Conservation (phyloP, 208 protist genomes). For the Endotrypanum monterogeii region DNA sequence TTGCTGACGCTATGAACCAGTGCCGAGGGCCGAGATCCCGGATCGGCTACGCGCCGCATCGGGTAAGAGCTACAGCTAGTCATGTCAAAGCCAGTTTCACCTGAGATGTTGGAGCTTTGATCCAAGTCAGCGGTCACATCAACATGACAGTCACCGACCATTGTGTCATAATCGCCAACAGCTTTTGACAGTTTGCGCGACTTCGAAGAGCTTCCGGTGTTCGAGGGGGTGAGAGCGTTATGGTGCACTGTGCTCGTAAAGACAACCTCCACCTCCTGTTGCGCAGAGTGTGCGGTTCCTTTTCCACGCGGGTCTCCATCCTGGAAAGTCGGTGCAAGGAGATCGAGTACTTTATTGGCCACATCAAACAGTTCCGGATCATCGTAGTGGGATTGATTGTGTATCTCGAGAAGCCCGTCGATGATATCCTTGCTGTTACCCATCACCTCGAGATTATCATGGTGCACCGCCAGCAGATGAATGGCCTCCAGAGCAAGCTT, state of each 20-base stretch:
- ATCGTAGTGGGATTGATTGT: constrained; percentile 76
- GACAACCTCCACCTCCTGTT: constrained; percentile 22
- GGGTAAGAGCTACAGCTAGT: constrained; percentile 21
- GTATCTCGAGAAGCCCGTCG: constrained; percentile 58
- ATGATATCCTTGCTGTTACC: constrained; percentile 50
- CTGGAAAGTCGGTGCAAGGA: constrained; percentile 46
- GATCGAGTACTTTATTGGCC: constrained; percentile 49
- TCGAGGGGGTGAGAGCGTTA: not conserved
- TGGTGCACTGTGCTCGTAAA: not conserved
- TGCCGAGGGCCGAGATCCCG: constrained; percentile 8
- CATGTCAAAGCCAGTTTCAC: constrained; percentile 23
- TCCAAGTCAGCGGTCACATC: constrained; percentile 14
- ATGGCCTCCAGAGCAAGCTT: constrained; percentile 71
- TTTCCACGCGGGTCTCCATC: constrained; percentile 50
- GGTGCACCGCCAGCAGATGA: constrained; percentile 80
- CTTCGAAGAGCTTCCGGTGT: constrained; percentile 26
- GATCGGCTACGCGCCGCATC: constrained; percentile 18
- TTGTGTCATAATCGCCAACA: constrained; percentile 21
- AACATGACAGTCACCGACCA: constrained; percentile 5
- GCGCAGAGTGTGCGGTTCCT: constrained; percentile 26
- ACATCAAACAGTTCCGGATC: constrained; percentile 76
- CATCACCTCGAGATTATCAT: constrained; percentile 83
- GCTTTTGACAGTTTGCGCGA: constrained; percentile 17
- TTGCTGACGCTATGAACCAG: constrained; percentile 28
- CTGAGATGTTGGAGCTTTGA: constrained; percentile 25